Base-by-base conservation (phyloP, 768 basidiomycete genomes). In the Pleurotus pulmonarius region DNA sequence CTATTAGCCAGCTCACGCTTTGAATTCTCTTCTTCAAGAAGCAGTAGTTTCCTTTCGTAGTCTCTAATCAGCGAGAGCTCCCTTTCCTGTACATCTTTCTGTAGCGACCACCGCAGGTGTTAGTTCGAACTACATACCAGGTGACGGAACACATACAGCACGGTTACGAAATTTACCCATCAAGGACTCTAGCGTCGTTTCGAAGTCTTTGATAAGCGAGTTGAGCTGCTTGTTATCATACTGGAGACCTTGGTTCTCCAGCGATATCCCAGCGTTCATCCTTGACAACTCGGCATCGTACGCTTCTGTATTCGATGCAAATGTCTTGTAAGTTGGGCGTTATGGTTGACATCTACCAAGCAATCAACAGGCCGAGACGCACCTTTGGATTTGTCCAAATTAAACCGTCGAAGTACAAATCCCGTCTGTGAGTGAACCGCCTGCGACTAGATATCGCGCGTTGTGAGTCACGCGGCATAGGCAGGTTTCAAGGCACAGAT, bases 151-250 rank as follows among this genome's bases (percentile, higher is more conserved):
- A 83, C 92, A 58, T 69, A 98, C 96, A 29, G 97, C 96, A 46
- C 92, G 85, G 57, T 85, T 89, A 56, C 97, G 81, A 73, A 99
- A 99, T 24, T 72, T 74, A 62, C 86, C 83, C 97, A 99, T 99
- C 44, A 98, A 84, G 5, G 82, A 90, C 70, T 99, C 97, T 29
- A 99, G 74, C 0, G 96, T 98, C 66, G 92, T 90, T 68, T 99
- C 97, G 65, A 97, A 98, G n/a, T 99, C 97, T 64, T 94, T 94
- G 64, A 98, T 87, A 53, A 99, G 76, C 4, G 81, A 75, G 61
- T 88, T 91, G 29, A 99, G 79, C 63, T 98, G 96, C 68, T 97
- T 96, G 77, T 98, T 99, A 73, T 98, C 97, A 63, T 96, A 83
- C 64, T 91, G 83, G 43, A 99, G 75, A 5, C 75, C 72, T 62